Percentiles rank a stretch among this genome's conserved stretches.
Conservation (phyloP, 164 flowering plant genomes). For the Tetrastigma voinierianum region DNA sequence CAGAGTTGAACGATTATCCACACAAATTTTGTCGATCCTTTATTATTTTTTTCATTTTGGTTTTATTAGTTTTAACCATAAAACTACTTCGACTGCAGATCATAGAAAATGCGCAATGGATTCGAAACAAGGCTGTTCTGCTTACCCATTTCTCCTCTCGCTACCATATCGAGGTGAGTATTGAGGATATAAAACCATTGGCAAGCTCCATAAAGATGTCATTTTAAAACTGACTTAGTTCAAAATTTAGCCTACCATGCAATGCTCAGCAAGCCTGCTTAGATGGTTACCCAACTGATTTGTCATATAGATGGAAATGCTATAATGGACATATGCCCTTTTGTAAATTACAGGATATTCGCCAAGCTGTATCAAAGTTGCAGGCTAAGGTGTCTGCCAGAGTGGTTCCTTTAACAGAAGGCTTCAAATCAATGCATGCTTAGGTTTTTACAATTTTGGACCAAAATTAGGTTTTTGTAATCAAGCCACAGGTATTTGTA, state of each 20-base stretch:
- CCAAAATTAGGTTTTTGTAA: too few relatives aligned
- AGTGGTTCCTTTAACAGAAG: constrained; percentile 83
- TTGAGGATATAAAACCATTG: neutral
- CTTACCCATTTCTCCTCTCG: constrained; percentile 95
- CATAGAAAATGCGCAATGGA: constrained; percentile 81
- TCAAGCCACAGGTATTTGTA: too few relatives aligned
- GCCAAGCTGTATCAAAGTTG: constrained; percentile 62
- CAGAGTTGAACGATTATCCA: too few relatives aligned
- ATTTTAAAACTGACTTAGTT: too few relatives aligned
- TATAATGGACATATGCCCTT: neutral
- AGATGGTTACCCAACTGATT: too few relatives aligned
- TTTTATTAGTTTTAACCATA: constrained; percentile 7
- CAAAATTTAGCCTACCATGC: too few relatives aligned
- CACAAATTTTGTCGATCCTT: too few relatives aligned
- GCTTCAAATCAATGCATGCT: constrained; percentile 68
- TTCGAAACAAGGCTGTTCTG: constrained; percentile 70
- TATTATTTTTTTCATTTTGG: neutral
- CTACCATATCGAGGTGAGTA: constrained; percentile 71
- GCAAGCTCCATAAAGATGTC: too few relatives aligned
- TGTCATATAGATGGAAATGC: too few relatives aligned
- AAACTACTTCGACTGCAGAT: constrained; percentile 48
- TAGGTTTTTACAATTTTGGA: constrained; percentile 2
- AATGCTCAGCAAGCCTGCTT: too few relatives aligned
- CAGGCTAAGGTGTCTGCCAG: constrained; percentile 73
- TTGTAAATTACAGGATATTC: constrained; percentile 58